These are phyloP conservation scores for Echria macrotheca DNA, from an alignment of 495 filamentous ascomycete genomes.

Conservation along the genomic window DNA sequence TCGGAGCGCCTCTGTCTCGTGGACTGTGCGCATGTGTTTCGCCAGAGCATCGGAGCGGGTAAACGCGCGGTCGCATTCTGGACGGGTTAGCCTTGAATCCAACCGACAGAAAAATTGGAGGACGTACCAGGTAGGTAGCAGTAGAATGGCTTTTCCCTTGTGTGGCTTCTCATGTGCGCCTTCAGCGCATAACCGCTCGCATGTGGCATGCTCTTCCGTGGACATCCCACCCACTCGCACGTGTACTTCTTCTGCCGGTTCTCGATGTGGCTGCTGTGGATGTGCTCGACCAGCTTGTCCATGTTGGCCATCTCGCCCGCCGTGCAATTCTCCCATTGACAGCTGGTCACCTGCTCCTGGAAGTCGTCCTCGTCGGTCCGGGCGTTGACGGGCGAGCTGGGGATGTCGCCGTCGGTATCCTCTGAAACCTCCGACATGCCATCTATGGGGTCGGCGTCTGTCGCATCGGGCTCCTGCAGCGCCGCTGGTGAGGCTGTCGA, in stretches of 20 bases:
- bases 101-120: neutral
- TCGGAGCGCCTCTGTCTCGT: constrained; percentile 89
- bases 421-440: constrained; percentile 64
- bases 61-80: constrained; percentile 96
- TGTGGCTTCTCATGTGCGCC: constrained; percentile 97
- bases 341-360: constrained; percentile 83
- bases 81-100: neutral
- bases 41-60: constrained; percentile 94
- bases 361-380: constrained; percentile 73
- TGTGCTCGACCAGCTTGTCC: constrained; percentile 87
- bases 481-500: constrained; percentile 44
- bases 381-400: constrained; percentile 57
- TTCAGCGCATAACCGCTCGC: constrained; percentile 92
- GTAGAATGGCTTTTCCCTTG: constrained; percentile 96
- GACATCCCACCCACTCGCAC: constrained; percentile 91
- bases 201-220: constrained; percentile 79
- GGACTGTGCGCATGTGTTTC: constrained; percentile 98
- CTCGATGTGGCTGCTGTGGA: constrained; percentile 90
- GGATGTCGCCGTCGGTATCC: constrained; percentile 83
- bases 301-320: constrained; percentile 82
- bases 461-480: constrained; percentile 35
- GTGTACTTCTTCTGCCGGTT: constrained; percentile 66
- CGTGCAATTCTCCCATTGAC: constrained; percentile 82
- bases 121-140: constrained; percentile 82
- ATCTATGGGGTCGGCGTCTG: constrained; percentile 34